Evolutionary conservation across 2,329 filamentous ascomycete genomes (phyloP).

Genomic region (Microcyclospora tardicrescens): DNA sequence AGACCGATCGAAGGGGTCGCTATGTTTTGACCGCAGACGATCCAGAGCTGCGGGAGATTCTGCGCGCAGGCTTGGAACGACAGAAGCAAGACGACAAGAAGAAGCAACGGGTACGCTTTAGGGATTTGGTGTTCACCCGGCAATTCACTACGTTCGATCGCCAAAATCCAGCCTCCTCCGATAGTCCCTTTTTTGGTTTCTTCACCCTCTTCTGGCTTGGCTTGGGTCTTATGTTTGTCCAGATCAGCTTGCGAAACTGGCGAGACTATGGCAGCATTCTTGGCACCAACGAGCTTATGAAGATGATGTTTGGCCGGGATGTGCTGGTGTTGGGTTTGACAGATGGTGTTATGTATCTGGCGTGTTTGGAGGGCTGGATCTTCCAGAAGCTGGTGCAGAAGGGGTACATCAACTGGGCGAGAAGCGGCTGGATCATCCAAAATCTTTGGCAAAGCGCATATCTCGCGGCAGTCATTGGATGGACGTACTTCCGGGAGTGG

Average conservation of each 20-base stretch:
- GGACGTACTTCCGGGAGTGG: constrained; percentile 61
- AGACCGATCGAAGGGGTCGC: constrained; percentile 32
- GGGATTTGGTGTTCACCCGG: constrained; percentile 56
- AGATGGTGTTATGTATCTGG: constrained; percentile 55
- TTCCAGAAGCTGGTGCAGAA: constrained; percentile 49
- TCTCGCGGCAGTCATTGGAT: constrained; percentile 47
- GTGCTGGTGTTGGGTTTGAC: constrained; percentile 42
- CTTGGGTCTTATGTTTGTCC: constrained; percentile 52
- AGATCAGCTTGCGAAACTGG: constrained; percentile 57
- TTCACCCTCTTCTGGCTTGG: constrained; percentile 68
- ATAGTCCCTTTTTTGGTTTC: constrained; percentile 65
- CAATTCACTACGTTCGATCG: constrained; percentile 62
- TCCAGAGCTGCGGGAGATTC: constrained; percentile 34
- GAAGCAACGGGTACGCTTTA: constrained; percentile 27
- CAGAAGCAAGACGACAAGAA: constrained; percentile 26
- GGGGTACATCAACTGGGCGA: constrained; percentile 55
- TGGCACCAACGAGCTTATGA: constrained; percentile 59
- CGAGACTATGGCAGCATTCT: constrained; percentile 53
- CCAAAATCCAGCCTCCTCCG: constrained; percentile 50
- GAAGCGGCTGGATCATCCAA: constrained; percentile 59
- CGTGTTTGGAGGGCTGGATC: constrained; percentile 52
- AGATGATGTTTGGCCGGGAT: constrained; percentile 50
- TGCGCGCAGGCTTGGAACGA: constrained; percentile 31
- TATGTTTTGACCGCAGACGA: constrained; percentile 40
- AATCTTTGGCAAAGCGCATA: constrained; percentile 60